These are phyloP conservation scores for Lycium ferocissimum DNA, from an alignment of 257 asterid species.

Conservation along the genomic window DNA sequence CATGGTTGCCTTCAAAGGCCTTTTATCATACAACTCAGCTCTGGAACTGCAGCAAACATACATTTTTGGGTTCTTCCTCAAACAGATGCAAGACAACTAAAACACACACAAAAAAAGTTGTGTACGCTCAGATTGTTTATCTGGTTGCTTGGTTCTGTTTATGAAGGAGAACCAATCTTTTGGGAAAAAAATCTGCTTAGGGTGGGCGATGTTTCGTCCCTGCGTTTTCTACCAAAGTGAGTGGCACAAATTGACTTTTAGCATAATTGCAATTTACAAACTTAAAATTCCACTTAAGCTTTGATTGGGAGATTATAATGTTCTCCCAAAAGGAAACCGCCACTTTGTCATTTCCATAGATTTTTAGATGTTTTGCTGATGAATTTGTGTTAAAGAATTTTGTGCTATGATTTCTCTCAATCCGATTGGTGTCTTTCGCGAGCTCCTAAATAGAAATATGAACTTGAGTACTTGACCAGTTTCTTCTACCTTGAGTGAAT, in stretches of 20 bases:
- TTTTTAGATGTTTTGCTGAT: constrained; percentile 14
- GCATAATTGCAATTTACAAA: background rate
- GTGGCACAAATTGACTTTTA: constrained; percentile 11
- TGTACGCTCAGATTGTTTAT: background rate
- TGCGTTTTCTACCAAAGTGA: background rate
- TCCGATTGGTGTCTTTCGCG: background rate
- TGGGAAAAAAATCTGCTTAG: background rate
- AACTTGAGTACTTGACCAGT: background rate
- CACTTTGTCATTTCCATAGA: background rate
- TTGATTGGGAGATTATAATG: background rate
- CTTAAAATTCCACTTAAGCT: background rate
- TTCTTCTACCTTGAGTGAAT: constrained; percentile 6
- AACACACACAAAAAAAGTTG: background rate
- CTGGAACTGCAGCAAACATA: background rate
- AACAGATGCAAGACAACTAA: background rate
- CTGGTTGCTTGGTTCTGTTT: constrained; percentile 22
- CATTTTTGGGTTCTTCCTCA: constrained; percentile 14
- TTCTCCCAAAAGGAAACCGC: background rate
- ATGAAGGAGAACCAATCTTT: background rate
- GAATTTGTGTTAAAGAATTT: background rate
- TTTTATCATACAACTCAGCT: background rate
- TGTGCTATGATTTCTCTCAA: constrained; percentile 9
- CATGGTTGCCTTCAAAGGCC: constrained; percentile 11
- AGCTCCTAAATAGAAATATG: constrained; percentile 22
- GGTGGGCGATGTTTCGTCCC: background rate